Base-by-base conservation (phyloP, 1,284 basidiomycete genomes). In the Xerocomus cyaneibrunnescens region DNA sequence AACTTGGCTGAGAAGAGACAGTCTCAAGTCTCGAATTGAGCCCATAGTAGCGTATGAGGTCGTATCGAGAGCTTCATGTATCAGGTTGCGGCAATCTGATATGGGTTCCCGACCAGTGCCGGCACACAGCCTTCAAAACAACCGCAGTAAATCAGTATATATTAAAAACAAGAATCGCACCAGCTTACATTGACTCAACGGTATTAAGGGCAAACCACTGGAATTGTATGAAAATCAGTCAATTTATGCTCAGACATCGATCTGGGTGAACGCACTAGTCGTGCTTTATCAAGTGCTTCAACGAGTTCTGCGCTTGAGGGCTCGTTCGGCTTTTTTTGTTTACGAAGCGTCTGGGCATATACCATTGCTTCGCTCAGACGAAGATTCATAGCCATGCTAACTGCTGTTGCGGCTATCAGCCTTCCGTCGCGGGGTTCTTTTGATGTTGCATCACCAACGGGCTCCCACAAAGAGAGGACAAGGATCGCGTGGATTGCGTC, bases 371-470 rank as follows among this genome's bases (percentile, higher is more conserved):
- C 63, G 43, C 70, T 66, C 12, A 75, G 59, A 19, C 68, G 68
- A 42, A 76, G 60, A 52, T 74, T 76, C 67, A 74, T 72, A 12
- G 75, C 76, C 72, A 77, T 76, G 46, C 72, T 74, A 22, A 79
- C 68, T 8, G 77, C 75, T 0, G 76, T 68, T 6, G 70, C 69
- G 13, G 69, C 69, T 39, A 79, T 62, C 35, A 77, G 53, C 43
- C 75, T 71, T 37, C 68, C 69, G 40, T 78, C 76, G 9, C 71
- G 68, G 14, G 64, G 58, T 30, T 71, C 68, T 28, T 55, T 65
- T 21, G 62, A 52, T 12, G 60, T 37, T 30, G 57, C 45, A 23
- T 70, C 64, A 23, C 65, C 68, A 25, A 76, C 56, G 7, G 76
- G 73, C 13, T 71, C 65, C 76, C 76, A 78, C 19, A 78, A 48